phyloP scores from a whole-genome alignment of 2,329 filamentous ascomycete genomes.

The Plectosphaerella cucumerina region DNA sequence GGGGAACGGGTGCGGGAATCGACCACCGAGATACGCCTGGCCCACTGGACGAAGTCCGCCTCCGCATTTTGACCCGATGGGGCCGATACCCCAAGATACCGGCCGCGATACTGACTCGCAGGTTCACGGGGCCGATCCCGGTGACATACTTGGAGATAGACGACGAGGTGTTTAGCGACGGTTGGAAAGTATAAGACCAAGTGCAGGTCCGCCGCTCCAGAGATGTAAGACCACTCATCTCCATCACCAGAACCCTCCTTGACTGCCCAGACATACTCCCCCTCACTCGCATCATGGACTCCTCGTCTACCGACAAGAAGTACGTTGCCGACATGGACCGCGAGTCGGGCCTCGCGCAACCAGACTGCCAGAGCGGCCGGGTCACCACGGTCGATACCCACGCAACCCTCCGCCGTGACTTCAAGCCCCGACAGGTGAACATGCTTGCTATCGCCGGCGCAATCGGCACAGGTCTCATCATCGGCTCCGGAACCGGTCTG shows the following conservation, averaged over 20 bases:
- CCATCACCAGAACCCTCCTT: background rate
- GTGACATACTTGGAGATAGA: no score
- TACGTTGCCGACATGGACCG: background rate
- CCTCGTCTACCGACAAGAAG: background rate
- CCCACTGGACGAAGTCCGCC: background rate
- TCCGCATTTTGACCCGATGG: background rate
- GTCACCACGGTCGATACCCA: background rate
- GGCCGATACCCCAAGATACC: background rate
- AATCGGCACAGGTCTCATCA: conserved; percentile 38
- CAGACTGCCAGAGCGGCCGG: background rate
- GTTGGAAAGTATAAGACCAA: background rate
- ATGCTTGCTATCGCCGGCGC: conserved; percentile 34
- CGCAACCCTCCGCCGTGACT: conserved; percentile 6
- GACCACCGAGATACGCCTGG: background rate
- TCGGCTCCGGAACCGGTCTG: conserved; percentile 46
- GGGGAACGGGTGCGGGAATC: background rate
- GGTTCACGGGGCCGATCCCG: no score
- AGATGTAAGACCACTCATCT: no score
- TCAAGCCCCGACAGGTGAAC: conserved; percentile 23
- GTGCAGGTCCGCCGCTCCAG: no score
- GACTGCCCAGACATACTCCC: background rate
- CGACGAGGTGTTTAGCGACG: background rate
- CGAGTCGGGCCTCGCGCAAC: background rate
- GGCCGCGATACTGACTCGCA: no score
- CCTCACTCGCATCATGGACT: background rate